phyloP scores from a whole-genome alignment of 768 basidiomycete genomes.

The Naematelia encephala region DNA sequence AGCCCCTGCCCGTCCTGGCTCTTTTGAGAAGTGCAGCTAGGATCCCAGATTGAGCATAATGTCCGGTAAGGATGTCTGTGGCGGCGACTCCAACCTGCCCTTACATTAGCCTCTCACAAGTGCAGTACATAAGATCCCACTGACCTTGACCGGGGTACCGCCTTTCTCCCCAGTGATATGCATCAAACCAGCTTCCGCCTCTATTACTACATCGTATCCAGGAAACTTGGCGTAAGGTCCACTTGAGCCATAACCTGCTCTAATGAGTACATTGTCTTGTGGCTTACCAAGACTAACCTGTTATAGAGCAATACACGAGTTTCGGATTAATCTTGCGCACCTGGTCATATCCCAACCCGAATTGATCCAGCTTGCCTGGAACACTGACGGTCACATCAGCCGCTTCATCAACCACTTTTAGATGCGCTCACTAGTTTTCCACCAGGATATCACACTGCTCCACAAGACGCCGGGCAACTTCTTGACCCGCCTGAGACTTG shows the following conservation, averaged over 20 bases:
- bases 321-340: conserved; percentile 71
- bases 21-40: conserved; percentile 84
- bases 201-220: conserved; percentile 83
- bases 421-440: conserved; percentile 62
- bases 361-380: conserved; percentile 68
- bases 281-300: conserved; percentile 59
- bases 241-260: conserved; percentile 74
- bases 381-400: conserved; percentile 27
- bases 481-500: conserved; percentile 71
- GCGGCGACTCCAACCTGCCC: conserved; percentile 87
- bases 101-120: not conserved
- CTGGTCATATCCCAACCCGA: conserved; percentile 83
- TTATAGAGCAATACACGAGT: conserved; percentile 84
- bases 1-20: conserved; percentile 76
- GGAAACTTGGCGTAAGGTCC: conserved; percentile 79
- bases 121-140: too few relatives aligned
- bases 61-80: conserved; percentile 73
- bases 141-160: conserved; percentile 66
- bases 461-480: conserved; percentile 69
- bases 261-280: conserved; percentile 18
- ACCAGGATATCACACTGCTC: conserved; percentile 76
- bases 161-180: conserved; percentile 90
- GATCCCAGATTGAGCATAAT: conserved; percentile 89
- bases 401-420: conserved; percentile 18
- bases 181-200: conserved; percentile 91